Evolutionary conservation across 2,329 filamentous ascomycete genomes (phyloP).

Genomic region (Aspergillus alliaceus): DNA sequence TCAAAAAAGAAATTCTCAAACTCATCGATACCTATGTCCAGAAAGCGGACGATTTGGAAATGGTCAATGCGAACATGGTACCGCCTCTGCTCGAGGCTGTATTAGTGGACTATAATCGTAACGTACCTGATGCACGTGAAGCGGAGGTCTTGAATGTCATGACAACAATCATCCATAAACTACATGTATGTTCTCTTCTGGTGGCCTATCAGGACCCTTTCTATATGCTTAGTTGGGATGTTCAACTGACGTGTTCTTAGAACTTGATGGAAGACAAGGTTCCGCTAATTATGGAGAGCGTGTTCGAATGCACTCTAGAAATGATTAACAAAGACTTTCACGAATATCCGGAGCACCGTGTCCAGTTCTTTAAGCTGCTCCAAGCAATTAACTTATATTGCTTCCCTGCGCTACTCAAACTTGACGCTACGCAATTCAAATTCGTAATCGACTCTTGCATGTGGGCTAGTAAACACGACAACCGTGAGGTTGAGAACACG

Average conservation of each 20-base stretch:
- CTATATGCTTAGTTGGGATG: background rate
- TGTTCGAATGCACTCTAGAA: slow-evolving; percentile 96
- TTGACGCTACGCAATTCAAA: slow-evolving; percentile 97
- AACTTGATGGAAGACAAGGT: slow-evolving; percentile 98
- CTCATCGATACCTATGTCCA: slow-evolving; percentile 98
- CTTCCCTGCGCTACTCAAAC: slow-evolving; percentile 89
- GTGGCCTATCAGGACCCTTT: background rate
- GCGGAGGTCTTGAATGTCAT: slow-evolving; percentile 96
- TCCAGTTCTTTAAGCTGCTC: slow-evolving; percentile 98
- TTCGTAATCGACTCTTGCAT: slow-evolving; percentile 99
- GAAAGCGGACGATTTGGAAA: slow-evolving; percentile 92
- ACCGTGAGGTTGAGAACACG: slow-evolving; percentile 93
- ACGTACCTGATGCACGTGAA: slow-evolving; percentile 92
- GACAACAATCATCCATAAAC: slow-evolving; percentile 94
- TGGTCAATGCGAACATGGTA: slow-evolving; percentile 90
- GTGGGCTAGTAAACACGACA: slow-evolving; percentile 99
- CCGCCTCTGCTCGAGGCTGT: slow-evolving; percentile 94
- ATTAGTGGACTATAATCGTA: slow-evolving; percentile 93
- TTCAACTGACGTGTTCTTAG: slow-evolving; percentile 50
- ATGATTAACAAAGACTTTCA: slow-evolving; percentile 99
- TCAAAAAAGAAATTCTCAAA: slow-evolving; percentile 99
- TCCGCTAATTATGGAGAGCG: slow-evolving; percentile 94
- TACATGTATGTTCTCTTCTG: slow-evolving; percentile 70
- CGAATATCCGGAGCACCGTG: slow-evolving; percentile 95
- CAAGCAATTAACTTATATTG: slow-evolving; percentile 96